phyloP scores from a whole-genome alignment of 2,329 filamentous ascomycete genomes.

The Alternaria atra region DNA sequence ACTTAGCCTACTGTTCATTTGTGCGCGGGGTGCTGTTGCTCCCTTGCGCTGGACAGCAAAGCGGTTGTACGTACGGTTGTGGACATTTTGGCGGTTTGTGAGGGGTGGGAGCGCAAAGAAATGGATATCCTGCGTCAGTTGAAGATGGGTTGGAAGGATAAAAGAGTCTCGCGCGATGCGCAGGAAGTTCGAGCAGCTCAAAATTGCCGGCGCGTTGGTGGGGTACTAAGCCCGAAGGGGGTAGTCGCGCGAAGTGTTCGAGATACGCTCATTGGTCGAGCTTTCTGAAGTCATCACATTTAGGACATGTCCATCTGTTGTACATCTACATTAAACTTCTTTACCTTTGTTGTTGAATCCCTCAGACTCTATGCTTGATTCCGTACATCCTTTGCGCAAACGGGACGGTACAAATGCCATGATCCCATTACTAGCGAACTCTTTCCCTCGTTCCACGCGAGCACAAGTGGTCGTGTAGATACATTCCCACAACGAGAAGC shows the following conservation, averaged over 20 bases:
- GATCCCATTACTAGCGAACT: no score
- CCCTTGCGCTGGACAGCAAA: constrained; percentile 83
- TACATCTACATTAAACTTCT: not conserved
- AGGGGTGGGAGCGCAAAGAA: constrained; percentile 75
- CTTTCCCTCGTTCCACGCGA: no score
- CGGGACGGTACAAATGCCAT: no score
- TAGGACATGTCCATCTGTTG: not conserved
- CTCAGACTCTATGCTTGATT: not conserved
- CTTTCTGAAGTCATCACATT: not conserved
- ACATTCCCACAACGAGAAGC: not conserved
- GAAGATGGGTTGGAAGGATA: constrained; percentile 26
- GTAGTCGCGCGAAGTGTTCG: constrained; percentile 10
- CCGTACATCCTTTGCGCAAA: no score
- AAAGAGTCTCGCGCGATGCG: constrained; percentile 3
- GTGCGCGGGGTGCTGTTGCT: constrained; percentile 27
- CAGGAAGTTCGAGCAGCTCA: constrained; percentile 7
- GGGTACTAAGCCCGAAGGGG: constrained; percentile 9
- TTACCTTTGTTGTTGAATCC: not conserved
- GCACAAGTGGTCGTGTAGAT: no score
- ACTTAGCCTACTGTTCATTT: constrained; percentile 94
- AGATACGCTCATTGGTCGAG: not conserved
- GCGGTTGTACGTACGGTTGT: constrained; percentile 90
- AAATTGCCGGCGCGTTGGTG: constrained; percentile 17
- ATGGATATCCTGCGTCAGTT: constrained; percentile 83
- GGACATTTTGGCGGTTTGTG: constrained; percentile 73